Percentiles rank a stretch among this genome's conserved stretches.
Conservation (phyloP, 768 basidiomycete genomes). For the Naganishia vishniacii region DNA sequence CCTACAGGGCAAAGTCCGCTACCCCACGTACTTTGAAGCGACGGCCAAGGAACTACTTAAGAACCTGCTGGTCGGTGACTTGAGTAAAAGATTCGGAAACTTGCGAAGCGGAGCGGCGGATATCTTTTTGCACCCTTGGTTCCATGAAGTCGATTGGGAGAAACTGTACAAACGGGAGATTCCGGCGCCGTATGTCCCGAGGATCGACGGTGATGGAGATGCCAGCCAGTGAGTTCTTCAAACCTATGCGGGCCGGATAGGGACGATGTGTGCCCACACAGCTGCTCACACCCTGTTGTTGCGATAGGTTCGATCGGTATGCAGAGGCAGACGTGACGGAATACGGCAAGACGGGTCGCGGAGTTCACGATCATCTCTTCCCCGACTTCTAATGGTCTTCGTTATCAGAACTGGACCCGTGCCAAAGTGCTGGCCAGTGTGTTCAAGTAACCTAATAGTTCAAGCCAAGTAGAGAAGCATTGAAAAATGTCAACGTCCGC, state of each 20-base stretch:
- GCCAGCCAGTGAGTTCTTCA: constrained; percentile 69
- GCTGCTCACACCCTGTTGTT: no score
- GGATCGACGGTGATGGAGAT: constrained; percentile 86
- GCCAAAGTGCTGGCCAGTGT: neutral
- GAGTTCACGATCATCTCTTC: constrained; percentile 61
- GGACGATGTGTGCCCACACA: no score
- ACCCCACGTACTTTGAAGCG: constrained; percentile 49
- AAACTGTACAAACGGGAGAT: constrained; percentile 76
- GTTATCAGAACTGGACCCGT: no score
- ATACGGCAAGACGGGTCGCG: constrained; percentile 49
- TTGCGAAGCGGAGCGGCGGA: constrained; percentile 48
- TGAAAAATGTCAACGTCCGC: no score
- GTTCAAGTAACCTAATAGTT: neutral
- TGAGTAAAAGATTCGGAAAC: constrained; percentile 50
- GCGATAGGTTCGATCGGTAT: constrained; percentile 52
- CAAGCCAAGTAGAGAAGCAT: no score
- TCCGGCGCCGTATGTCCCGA: constrained; percentile 90
- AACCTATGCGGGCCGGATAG: no score
- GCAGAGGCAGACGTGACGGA: constrained; percentile 51
- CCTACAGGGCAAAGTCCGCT: constrained; percentile 49
- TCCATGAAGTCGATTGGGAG: constrained; percentile 84
- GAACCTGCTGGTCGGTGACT: constrained; percentile 48
- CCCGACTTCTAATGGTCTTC: constrained; percentile 56
- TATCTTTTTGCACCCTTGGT: constrained; percentile 55
- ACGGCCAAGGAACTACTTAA: constrained; percentile 49